phyloP scores from a whole-genome alignment of 2,329 filamentous ascomycete genomes.

The Xylariomycetidae sp. region DNA sequence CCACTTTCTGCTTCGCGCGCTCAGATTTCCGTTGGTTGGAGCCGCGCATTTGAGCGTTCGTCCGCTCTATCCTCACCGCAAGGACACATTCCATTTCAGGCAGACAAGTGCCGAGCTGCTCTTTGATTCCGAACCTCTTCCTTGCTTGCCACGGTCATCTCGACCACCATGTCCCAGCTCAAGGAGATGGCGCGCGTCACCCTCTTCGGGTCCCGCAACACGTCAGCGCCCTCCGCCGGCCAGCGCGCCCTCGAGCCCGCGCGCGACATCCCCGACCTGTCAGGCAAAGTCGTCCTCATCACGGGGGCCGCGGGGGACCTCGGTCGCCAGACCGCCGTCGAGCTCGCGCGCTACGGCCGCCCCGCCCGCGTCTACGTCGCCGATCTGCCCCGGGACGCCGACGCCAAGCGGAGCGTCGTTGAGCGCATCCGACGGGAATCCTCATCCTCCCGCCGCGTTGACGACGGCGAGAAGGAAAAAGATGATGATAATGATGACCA shows the following conservation, averaged over 20 bases:
- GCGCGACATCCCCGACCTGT: slow-evolving; percentile 9
- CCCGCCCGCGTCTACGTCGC: slow-evolving; percentile 12
- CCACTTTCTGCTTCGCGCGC: too few relatives aligned
- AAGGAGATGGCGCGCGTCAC: slow-evolving; percentile 4
- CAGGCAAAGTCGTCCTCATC: slow-evolving; percentile 12
- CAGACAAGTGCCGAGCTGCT: too few relatives aligned
- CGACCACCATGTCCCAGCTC: slow-evolving; percentile 4
- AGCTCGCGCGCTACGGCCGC: slow-evolving; percentile 8
- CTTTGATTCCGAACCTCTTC: too few relatives aligned
- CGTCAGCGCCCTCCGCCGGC: too few relatives aligned
- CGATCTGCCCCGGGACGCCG: slow-evolving; percentile 7
- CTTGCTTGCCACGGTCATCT: too few relatives aligned
- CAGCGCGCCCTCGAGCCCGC: slow-evolving; percentile 5
- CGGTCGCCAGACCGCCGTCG: slow-evolving; percentile 9
- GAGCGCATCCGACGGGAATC: slow-evolving; percentile 6
- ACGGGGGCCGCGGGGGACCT: slow-evolving; percentile 6
- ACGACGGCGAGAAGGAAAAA: slow-evolving; percentile 1
- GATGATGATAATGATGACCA: background rate
- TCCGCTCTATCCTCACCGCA: too few relatives aligned
- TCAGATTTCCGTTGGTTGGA: too few relatives aligned
- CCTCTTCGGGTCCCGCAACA: slow-evolving; percentile 8
- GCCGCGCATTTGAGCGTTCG: too few relatives aligned
- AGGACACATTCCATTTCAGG: too few relatives aligned
- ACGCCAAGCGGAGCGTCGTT: slow-evolving; percentile 3
- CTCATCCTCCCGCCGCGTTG: too few relatives aligned